Evolutionary conservation across 2,329 filamentous ascomycete genomes (phyloP).

Genomic region (Diaporthe sp.): DNA sequence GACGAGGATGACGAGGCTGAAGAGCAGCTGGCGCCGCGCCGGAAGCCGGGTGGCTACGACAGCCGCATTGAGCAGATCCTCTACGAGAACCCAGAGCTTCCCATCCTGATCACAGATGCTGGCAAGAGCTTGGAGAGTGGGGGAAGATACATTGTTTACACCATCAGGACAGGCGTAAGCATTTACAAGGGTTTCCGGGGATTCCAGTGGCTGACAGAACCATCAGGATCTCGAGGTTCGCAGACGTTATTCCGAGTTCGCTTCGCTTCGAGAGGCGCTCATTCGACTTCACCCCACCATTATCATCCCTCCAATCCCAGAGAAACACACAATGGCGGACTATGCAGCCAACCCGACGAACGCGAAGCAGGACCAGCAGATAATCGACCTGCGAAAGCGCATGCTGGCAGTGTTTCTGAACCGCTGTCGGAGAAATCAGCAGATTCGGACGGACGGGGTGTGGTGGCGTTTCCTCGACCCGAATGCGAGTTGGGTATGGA

Average conservation of each 20-base stretch:
- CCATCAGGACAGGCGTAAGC: conserved; percentile 90
- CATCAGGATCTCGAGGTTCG: conserved; percentile 92
- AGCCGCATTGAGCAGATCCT: conserved; percentile 98
- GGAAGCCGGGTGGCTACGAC: conserved; percentile 89
- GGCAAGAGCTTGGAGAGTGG: conserved; percentile 95
- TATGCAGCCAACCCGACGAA: conserved; percentile 98
- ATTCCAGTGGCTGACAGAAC: conserved; percentile 22
- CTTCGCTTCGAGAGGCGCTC: conserved; percentile 88
- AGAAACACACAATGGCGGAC: conserved; percentile 99
- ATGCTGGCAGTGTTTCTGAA: conserved; percentile 98
- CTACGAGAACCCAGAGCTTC: conserved; percentile 91
- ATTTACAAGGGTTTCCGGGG: not conserved
- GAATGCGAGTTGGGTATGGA: conserved; percentile 95
- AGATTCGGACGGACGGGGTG: conserved; percentile 91
- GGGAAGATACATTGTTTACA: conserved; percentile 96
- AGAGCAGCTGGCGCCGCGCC: conserved; percentile 63
- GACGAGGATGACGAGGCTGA: conserved; percentile 62
- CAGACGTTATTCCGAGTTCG: conserved; percentile 95
- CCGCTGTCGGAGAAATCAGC: conserved; percentile 91
- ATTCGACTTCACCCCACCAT: conserved; percentile 94
- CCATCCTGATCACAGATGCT: conserved; percentile 93
- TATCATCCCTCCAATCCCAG: conserved; percentile 95
- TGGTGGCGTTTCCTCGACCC: conserved; percentile 99
- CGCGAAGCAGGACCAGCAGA: conserved; percentile 96
- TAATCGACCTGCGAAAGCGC: conserved; percentile 95